Base-by-base conservation (phyloP, 2,329 filamentous ascomycete species). In the Xylaria sp. region DNA sequence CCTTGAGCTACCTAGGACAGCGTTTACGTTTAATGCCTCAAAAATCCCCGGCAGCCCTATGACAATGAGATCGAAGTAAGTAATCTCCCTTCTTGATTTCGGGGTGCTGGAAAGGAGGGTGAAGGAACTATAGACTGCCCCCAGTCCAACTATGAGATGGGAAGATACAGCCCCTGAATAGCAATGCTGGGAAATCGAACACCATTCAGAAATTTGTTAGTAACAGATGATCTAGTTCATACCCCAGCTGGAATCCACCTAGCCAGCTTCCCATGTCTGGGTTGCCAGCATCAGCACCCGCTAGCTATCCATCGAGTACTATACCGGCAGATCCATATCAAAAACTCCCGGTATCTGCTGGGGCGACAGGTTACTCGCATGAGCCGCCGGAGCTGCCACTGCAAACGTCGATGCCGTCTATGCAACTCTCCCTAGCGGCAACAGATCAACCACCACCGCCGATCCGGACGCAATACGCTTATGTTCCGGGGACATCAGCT, bases 21-120 rank as follows among this genome's bases (percentile, higher is more conserved):
- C 83, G 0, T 89, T 89, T 68, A 88, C 85, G 1, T 89, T 89
- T 69, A 87, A 80, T 69, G 80, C 86, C 0, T 84, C 85, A 0
- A 89, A 88, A 72, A 79, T 87, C 62, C 83, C 86, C 0, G 81
- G 83, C 29, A 83, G 81, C 66, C 84, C 84, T 17, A 81, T 88
- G 75, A 81, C 81, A 45, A 85, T 89, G 81, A 81, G 86, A 75
- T 87, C 86, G 25, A 88, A 86, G 86, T 89, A 81, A 80, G 85
- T 84, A 13, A 3, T 50, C 6, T 22, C 17, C 47, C 15, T 63
- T 47, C 55, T 31, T 53, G 9, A 58, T 29, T 45, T 36, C 20
- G n/a, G n/a, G 17, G 20, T 39, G 31, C 38, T 31, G 29, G 53
- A 17, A 49, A 61, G 25, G 33, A 39, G 11, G 25, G 25, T 6